A percentile compares a stretch with the other conserved stretches of the same genome.
phyloP scores from a whole-genome alignment of 495 filamentous ascomycete genomes.

The Penicillium nucicola region DNA sequence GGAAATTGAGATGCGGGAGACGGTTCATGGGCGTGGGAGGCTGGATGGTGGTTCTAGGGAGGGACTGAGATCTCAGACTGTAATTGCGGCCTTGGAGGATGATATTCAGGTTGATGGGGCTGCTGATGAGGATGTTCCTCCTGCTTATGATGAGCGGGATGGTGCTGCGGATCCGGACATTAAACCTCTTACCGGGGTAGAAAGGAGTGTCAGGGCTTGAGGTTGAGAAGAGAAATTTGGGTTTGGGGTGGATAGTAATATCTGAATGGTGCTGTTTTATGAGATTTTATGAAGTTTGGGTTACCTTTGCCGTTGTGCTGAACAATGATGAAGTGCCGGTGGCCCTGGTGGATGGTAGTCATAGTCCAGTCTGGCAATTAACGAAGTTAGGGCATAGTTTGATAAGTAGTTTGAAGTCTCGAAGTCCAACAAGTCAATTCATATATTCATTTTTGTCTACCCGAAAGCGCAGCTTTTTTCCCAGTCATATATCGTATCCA shows the following conservation, averaged over 20 bases:
- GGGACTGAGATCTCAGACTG: background rate
- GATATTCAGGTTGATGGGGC: background rate
- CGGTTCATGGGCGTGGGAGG: background rate
- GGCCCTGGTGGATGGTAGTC: too few relatives aligned
- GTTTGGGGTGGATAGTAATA: background rate
- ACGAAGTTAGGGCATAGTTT: background rate
- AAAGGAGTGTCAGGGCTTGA: background rate
- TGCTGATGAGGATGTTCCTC: constrained; percentile 5
- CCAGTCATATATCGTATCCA: constrained; percentile 7
- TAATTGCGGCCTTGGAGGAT: background rate
- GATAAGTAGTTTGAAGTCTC: background rate
- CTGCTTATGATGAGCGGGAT: constrained; percentile 14
- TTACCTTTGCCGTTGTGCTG: background rate
- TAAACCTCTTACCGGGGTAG: constrained; percentile 13
- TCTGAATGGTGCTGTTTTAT: background rate
- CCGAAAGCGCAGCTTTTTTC: constrained; percentile 13
- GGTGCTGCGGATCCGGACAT: background rate
- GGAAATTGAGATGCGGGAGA: background rate
- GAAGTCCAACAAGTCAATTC: background rate
- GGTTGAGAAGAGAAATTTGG: too few relatives aligned
- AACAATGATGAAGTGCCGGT: too few relatives aligned
- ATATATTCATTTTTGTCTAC: constrained; percentile 23
- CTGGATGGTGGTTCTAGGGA: background rate
- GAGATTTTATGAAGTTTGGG: background rate
- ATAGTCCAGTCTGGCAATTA: too few relatives aligned